Conservation (phyloP, 169 alveolate genomes). For the Eimeria sp. region DNA sequence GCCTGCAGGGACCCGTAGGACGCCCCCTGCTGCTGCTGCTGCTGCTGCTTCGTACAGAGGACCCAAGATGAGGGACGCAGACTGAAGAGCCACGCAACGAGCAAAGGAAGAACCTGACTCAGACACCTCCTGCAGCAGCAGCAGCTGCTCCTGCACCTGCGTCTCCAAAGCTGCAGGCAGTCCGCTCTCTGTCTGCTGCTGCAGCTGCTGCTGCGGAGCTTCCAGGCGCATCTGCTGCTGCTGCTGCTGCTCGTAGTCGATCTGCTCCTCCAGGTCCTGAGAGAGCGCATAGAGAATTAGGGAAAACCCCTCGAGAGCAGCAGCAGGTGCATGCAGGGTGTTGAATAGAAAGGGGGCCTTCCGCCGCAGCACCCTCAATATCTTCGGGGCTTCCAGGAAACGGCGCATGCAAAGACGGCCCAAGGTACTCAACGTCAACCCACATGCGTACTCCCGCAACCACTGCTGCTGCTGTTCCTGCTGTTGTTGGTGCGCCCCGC, state of each 20-base stretch:
- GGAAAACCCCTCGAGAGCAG: constrained; percentile 16
- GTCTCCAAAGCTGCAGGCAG: constrained; percentile 17
- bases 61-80: constrained; percentile 34
- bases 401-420: constrained; percentile 68
- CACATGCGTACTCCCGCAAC: constrained; percentile 36
- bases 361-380: constrained; percentile 50
- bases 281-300: constrained; percentile 23
- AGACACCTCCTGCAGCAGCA: background rate
- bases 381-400: constrained; percentile 13
- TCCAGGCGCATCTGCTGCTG: background rate
- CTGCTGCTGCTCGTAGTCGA: constrained; percentile 17
- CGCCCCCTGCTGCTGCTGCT: too few species aligned
- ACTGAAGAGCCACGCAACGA: constrained; percentile 10
- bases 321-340: background rate
- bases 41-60: background rate
- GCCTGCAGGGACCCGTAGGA: background rate
- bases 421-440: constrained; percentile 30
- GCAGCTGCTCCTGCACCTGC: constrained; percentile 63
- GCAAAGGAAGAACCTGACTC: constrained; percentile 32
- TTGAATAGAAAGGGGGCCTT: constrained; percentile 7
- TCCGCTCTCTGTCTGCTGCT: constrained; percentile 30
- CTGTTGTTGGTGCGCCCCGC: background rate
- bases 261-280: constrained; percentile 44
- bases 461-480: constrained; percentile 26
- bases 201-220: background rate